phyloP scores from a whole-genome alignment of 164 flowering plant species.

The Stephania cephalantha region DNA sequence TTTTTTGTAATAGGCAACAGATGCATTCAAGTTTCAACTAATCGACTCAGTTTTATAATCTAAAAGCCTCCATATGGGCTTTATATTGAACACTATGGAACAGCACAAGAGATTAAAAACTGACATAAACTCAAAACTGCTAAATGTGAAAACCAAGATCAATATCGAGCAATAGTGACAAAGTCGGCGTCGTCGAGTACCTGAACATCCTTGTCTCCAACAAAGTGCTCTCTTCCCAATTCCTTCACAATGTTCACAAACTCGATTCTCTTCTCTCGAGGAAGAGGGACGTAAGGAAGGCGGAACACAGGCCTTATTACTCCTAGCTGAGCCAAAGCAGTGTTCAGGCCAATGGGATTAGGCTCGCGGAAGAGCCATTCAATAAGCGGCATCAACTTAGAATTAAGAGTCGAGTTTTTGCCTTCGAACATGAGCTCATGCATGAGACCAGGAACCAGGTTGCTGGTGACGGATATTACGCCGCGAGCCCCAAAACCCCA shows the following conservation, averaged over 20 bases:
- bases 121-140: constrained; percentile 19
- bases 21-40: neutral
- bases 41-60: neutral
- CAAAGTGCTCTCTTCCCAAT: constrained; percentile 73
- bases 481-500: constrained; percentile 77
- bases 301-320: constrained; percentile 82
- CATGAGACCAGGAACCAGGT: constrained; percentile 74
- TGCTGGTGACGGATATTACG: constrained; percentile 76
- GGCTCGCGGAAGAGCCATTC: constrained; percentile 80
- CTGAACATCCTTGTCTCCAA: constrained; percentile 69
- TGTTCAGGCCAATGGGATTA: constrained; percentile 75
- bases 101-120: neutral
- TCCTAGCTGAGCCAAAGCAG: constrained; percentile 84
- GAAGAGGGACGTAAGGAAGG: constrained; percentile 84
- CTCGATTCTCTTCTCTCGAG: constrained; percentile 54
- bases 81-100: neutral
- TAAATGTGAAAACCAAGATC: too few species aligned
- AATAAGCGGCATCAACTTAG: constrained; percentile 60
- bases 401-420: constrained; percentile 42
- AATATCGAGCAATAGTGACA: constrained; percentile 44
- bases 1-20: neutral
- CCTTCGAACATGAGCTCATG: constrained; percentile 59
- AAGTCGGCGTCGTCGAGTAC: constrained; percentile 79
- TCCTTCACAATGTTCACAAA: constrained; percentile 69
- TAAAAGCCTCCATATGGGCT: neutral